Evolutionary conservation across 2,329 filamentous ascomycete genomes (phyloP), one percentile per base, ranked within the genome.

Genomic region (Ophiocordyceps robertsii): DNA sequence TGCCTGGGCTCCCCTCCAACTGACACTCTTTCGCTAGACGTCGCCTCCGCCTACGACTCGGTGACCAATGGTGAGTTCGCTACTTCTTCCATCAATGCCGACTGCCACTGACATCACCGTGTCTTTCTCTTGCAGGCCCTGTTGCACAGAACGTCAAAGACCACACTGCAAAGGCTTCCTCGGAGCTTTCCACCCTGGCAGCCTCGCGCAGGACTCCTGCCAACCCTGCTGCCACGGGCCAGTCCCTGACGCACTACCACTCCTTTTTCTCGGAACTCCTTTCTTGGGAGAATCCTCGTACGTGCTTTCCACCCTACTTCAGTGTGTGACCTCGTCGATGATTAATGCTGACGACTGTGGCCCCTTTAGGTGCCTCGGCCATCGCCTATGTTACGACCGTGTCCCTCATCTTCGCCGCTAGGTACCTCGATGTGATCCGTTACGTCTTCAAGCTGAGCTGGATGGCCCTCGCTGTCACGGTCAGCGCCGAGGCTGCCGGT

Each of bases 221-320:
- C 40, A 63, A 66, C 44, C 66, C 67, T 30, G 68, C 75, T 53
- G 74, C 73, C 47, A 78, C 73, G 38, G 75, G 74, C 53, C 75
- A 81, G 60, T 72, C 72, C 40, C 61, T 82, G 55, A 82, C 77
- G 45, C 76, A 81, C 61, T 84, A 82, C 59, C 78, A 83, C 65
- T 82, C 77, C 14, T 76, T 82, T 63, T 83, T 84, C 62, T 73
- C 72, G 40, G 76, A 80, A 59, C 69, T 84, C 44, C 66, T 84
- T 47, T 82, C 78, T 51, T 83, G 80, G 77, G 70, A 80, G 56
- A 78, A 80, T 58, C 77, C 77, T 56, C 73, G 77, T 78, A 68
- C 56, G 73, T 36, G 24, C 38, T 40, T 19, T 41, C 38, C 36
- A 29, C 13, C 6, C 29, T 40, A 33, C 42, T 32, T 29, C 32